Conservation (phyloP, 768 basidiomycete species). For the Krasilnikovozyma curviuscula region DNA sequence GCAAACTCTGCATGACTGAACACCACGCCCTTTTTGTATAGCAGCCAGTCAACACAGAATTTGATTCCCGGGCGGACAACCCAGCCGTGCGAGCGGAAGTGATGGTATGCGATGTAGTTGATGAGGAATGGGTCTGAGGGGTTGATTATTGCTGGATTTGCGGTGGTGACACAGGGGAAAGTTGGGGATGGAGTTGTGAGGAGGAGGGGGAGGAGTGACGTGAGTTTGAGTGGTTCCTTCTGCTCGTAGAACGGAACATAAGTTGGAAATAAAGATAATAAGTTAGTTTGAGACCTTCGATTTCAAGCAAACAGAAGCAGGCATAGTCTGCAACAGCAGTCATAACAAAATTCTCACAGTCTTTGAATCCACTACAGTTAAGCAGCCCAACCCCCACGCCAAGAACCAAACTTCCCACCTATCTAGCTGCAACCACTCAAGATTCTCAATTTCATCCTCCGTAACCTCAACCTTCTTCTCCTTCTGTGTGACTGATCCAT, state of each 20-base stretch:
- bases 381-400: constrained; percentile 61
- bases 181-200: constrained; percentile 21
- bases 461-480: constrained; percentile 34
- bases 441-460: constrained; percentile 30
- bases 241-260: constrained; percentile 38
- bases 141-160: constrained; percentile 14
- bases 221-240: constrained; percentile 22
- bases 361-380: constrained; percentile 45
- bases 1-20: constrained; percentile 93
- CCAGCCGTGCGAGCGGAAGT: constrained; percentile 92
- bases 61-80: constrained; percentile 89
- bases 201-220: constrained; percentile 24
- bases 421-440: constrained; percentile 81
- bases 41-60: constrained; percentile 84
- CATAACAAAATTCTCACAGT: constrained; percentile 37
- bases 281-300: constrained; percentile 38
- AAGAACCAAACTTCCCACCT: constrained; percentile 80
- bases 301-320: constrained; percentile 39
- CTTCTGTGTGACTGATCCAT: constrained; percentile 1
- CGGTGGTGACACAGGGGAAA: no score
- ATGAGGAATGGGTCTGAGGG: constrained; percentile 61
- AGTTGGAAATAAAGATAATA: no score
- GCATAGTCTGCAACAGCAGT: constrained; percentile 31
- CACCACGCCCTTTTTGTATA: constrained; percentile 86
- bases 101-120: constrained; percentile 77